Evolutionary conservation across 495 filamentous ascomycete species (phyloP).

Genomic region (Penicillium flavigenum): DNA sequence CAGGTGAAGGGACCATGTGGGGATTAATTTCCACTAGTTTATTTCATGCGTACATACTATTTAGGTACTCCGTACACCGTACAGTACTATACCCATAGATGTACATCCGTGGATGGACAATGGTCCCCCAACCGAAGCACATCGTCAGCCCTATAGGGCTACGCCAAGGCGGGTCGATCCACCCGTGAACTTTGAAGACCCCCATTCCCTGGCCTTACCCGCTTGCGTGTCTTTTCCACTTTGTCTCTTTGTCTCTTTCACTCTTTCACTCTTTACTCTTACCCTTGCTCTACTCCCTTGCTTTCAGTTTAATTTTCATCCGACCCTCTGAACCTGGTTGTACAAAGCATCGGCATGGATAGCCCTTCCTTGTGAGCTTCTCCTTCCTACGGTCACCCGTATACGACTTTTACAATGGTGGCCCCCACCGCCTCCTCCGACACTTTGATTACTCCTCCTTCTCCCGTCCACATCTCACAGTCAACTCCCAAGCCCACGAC

Average conservation of each 20-base stretch:
- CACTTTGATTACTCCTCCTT: slow-evolving; percentile 17
- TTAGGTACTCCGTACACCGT: no score
- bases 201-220: neutral
- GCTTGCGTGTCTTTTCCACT: slow-evolving; percentile 7
- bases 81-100: no score
- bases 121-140: neutral
- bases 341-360: neutral
- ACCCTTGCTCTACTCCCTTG: neutral
- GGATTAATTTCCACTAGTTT: neutral
- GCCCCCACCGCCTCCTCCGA: slow-evolving; percentile 18
- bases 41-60: neutral
- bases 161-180: slow-evolving; percentile 15
- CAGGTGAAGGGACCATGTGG: neutral
- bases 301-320: neutral
- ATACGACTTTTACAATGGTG: slow-evolving; percentile 15
- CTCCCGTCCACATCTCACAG: slow-evolving; percentile 1
- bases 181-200: slow-evolving; percentile 2
- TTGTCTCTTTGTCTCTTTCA: slow-evolving; percentile 1
- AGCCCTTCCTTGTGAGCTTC: slow-evolving; percentile 15
- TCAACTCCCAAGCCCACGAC: neutral
- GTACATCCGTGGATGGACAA: neutral
- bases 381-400: slow-evolving; percentile 6
- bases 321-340: neutral
- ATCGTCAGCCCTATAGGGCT: slow-evolving; percentile 30
- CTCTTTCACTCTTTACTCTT: neutral